Conservation (phyloP, 805 yeast genomes). For the Saturnispora diversa region DNA sequence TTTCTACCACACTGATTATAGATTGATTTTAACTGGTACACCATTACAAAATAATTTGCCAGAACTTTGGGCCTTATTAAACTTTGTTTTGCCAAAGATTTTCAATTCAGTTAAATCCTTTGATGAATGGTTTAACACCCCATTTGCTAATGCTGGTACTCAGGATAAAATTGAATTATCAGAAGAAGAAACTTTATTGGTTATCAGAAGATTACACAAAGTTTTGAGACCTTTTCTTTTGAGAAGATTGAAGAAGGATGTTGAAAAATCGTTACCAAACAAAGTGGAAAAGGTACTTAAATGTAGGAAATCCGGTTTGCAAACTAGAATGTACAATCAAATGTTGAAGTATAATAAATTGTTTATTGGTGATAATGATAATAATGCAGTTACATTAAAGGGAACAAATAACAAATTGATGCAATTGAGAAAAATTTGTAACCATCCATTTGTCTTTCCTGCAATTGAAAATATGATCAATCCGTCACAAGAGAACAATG, state of each 20-base stretch:
- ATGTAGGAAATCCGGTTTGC: conserved; percentile 69
- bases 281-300: conserved; percentile 77
- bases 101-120: conserved; percentile 80
- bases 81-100: conserved; percentile 75
- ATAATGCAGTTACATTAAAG: conserved; percentile 53
- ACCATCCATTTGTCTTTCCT: conserved; percentile 82
- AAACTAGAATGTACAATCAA: conserved; percentile 62
- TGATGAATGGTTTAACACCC: conserved; percentile 87
- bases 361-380: conserved; percentile 53
- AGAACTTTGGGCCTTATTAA: conserved; percentile 77
- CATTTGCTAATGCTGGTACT: conserved; percentile 76
- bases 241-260: conserved; percentile 80
- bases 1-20: conserved; percentile 65
- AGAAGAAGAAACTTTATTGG: conserved; percentile 78
- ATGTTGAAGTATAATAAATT: conserved; percentile 65
- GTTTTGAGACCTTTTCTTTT: conserved; percentile 78
- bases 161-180: conserved; percentile 75
- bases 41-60: conserved; percentile 81
- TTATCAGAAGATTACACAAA: conserved; percentile 78
- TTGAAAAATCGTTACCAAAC: conserved; percentile 78
- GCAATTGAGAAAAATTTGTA: conserved; percentile 80
- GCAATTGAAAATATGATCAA: conserved; percentile 68
- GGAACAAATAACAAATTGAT: conserved; percentile 76
- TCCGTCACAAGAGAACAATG: conserved; percentile 54
- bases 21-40: conserved; percentile 81